Conservation (phyloP, 2,329 filamentous ascomycete genomes). For the Phaeosphaeria sp. region DNA sequence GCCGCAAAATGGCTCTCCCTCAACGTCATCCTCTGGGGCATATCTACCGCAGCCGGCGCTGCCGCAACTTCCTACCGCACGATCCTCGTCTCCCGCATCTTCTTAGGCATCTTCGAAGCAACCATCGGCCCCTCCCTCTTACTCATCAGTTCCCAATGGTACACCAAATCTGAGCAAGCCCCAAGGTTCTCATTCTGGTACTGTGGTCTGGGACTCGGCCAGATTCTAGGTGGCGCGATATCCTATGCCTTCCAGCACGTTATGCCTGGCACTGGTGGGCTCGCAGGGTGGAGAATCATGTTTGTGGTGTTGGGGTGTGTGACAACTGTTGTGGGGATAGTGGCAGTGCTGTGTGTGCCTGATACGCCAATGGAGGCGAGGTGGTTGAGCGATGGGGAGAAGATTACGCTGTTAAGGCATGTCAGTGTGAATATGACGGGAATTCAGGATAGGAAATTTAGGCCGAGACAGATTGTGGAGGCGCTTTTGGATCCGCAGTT, state of each 20-base stretch:
- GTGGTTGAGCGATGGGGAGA: slow-evolving; percentile 43
- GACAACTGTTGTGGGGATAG: slow-evolving; percentile 18
- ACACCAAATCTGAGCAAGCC: slow-evolving; percentile 63
- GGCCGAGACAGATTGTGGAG: slow-evolving; percentile 67
- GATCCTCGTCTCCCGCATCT: slow-evolving; percentile 56
- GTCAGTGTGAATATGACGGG: slow-evolving; percentile 77
- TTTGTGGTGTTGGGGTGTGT: slow-evolving; percentile 24
- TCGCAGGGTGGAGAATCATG: slow-evolving; percentile 27
- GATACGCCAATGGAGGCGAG: slow-evolving; percentile 53
- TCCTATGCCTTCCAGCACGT: slow-evolving; percentile 33
- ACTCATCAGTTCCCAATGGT: slow-evolving; percentile 63
- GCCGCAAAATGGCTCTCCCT: slow-evolving; percentile 60
- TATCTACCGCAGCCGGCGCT: slow-evolving; percentile 56
- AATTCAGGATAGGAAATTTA: slow-evolving; percentile 70
- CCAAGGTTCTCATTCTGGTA: slow-evolving; percentile 69
- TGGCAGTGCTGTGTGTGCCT: slow-evolving; percentile 46
- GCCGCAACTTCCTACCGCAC: slow-evolving; percentile 56
- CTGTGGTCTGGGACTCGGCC: slow-evolving; percentile 54
- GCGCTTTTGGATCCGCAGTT: slow-evolving; percentile 62
- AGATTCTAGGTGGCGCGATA: slow-evolving; percentile 21
- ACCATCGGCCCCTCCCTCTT: slow-evolving; percentile 61
- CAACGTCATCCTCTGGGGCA: slow-evolving; percentile 54
- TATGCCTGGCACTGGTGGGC: background rate
- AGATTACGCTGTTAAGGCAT: slow-evolving; percentile 65
- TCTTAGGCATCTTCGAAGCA: slow-evolving; percentile 60